Conservation (phyloP, 768 basidiomycete genomes). For the Tulasnella sp. region DNA sequence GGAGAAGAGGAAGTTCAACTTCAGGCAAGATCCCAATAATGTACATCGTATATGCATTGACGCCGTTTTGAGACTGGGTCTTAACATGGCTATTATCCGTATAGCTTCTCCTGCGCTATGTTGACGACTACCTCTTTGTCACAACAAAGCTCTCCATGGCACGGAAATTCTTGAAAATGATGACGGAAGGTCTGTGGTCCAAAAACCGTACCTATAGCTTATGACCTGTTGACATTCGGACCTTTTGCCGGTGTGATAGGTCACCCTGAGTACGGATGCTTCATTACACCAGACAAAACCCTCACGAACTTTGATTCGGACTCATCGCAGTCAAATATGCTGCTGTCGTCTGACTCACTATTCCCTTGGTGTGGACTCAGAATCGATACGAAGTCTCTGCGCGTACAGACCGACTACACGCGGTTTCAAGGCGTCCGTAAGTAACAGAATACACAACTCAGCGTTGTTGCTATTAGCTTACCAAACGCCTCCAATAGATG, state of each 20-base stretch:
- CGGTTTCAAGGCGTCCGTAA: conserved; percentile 53
- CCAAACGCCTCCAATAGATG: conserved; percentile 32
- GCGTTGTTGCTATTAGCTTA: not conserved
- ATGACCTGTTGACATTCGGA: not conserved
- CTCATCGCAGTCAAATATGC: conserved; percentile 3
- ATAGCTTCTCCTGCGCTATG: conserved; percentile 68
- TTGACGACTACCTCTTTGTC: conserved; percentile 93
- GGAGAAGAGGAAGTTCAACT: conserved; percentile 46
- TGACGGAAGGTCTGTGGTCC: conserved; percentile 49
- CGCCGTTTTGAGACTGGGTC: too few relatives aligned
- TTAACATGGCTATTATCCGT: not conserved
- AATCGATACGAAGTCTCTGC: conserved; percentile 65
- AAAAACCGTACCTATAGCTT: too few relatives aligned
- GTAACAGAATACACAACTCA: conserved; percentile 20
- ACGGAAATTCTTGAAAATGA: conserved; percentile 53
- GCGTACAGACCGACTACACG: conserved; percentile 67
- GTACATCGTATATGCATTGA: too few relatives aligned
- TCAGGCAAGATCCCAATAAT: conserved; percentile 42
- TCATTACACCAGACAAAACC: conserved; percentile 80
- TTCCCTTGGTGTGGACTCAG: conserved; percentile 92
- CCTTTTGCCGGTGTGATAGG: conserved; percentile 32
- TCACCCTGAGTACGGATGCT: conserved; percentile 91
- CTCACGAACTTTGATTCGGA: conserved; percentile 65
- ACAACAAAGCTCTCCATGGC: conserved; percentile 57
- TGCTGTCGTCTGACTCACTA: conserved; percentile 32